Evolutionary conservation across 768 basidiomycete species (phyloP), one percentile per base, ranked within the genome.

Genomic region (Cyathus striatus): DNA sequence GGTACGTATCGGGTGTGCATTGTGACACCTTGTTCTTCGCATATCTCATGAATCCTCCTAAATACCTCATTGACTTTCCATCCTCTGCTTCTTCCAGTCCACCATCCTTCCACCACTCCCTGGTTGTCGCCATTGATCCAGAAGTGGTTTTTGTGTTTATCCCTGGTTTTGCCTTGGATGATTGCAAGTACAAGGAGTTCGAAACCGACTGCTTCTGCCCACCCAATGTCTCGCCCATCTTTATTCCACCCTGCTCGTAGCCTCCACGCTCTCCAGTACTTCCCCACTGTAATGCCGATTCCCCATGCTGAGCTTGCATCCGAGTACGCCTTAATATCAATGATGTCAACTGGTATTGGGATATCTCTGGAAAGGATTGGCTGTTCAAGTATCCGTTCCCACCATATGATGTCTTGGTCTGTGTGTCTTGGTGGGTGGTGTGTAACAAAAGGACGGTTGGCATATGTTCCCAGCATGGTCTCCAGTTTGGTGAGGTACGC

Each of bases 171-270:
- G 17, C 18, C 12, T 10, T 21, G 14, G n/a, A n/a, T n/a, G n/a
- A n/a, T n/a, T 1, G 53, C 39, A 1, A 6, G 39, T 21, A 63
- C 41, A 23, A 74, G 66, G 16, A 75, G 49, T 20, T 72, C 58
- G 41, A 78, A 67, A 0, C 67, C 66, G 6, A 74, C 47, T 0
- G 64, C 65, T 48, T 78, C 71, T 0, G 71, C 72, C 72, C 74
- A 78, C 0, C 54, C 53, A 42, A 76, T 78, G 43, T 75, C 67
- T 1, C 60, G 26, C 0, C 53, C 34, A n/a, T 56, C 49, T 1
- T 37, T 22, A 10, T 56, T 38, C 69, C 68, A 72, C 0, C 55
- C 58, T 1, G 54, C 57, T 2, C 52, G 17, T 12, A 70, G 59
- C 0, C 36, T 7, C 61, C 63, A 69, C 0, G 65, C 64, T 12